These are phyloP conservation scores for Penicillium griseofulvum DNA, from an alignment of 2,329 filamentous ascomycete species.

Conservation along the genomic window DNA sequence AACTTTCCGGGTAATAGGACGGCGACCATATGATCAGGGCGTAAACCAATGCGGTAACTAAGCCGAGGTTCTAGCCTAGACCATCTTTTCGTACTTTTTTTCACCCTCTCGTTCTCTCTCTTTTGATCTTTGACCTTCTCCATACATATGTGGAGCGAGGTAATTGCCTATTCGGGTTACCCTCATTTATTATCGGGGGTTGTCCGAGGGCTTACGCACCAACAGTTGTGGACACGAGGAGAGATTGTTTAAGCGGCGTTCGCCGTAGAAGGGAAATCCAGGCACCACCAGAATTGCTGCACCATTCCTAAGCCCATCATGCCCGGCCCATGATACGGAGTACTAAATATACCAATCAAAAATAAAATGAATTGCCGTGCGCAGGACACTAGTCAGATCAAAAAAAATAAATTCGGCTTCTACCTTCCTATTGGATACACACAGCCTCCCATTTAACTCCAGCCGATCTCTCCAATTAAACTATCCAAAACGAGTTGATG, in stretches of 20 bases:
- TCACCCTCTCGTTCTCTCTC: not conserved
- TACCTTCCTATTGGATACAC: not conserved
- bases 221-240: slow-evolving; percentile 1
- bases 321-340: too few relatives aligned
- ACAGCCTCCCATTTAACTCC: not conserved
- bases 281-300: not conserved
- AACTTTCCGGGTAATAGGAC: not conserved
- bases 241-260: not conserved
- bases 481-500: not conserved
- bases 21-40: not conserved
- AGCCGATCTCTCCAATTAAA: not conserved
- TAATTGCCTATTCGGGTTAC: not conserved
- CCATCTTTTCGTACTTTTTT: not conserved
- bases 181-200: not conserved
- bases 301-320: too few relatives aligned
- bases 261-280: not conserved
- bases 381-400: not conserved
- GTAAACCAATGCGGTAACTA: not conserved
- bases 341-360: not conserved
- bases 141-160: not conserved
- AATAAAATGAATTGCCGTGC: not conserved
- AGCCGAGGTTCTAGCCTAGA: slow-evolving; percentile 1
- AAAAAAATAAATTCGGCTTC: not conserved
- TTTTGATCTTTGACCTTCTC: not conserved
- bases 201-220: not conserved